phyloP scores from a whole-genome alignment of 139 green algal species.

The Ettlia oleoabundans region DNA sequence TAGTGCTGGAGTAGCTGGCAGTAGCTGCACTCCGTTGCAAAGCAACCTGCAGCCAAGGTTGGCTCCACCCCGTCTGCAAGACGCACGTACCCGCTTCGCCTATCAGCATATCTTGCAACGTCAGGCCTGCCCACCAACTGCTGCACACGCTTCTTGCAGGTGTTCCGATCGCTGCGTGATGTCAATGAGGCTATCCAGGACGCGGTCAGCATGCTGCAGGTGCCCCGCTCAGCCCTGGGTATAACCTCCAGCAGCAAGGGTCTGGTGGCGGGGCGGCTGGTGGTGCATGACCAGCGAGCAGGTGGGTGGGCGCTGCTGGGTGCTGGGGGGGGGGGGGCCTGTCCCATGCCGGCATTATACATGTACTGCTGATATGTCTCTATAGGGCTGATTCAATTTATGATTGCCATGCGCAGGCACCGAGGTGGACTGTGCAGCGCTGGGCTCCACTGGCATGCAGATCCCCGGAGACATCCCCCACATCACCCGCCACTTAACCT shows the following conservation, averaged over 20 bases:
- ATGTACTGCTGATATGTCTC: no score
- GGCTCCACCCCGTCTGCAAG: no score
- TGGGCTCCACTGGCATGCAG: constrained; percentile 6
- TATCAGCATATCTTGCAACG: no score
- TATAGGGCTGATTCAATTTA: no score
- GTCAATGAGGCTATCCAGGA: constrained; percentile 69
- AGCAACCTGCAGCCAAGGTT: no score
- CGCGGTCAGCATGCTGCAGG: constrained; percentile 62
- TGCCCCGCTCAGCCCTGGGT: constrained; percentile 65
- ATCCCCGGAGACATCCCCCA: constrained; percentile 67
- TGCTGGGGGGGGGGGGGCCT: not conserved
- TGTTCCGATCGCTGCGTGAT: constrained; percentile 53
- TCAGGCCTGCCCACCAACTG: no score
- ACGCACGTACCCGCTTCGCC: no score
- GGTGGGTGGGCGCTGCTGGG: not conserved
- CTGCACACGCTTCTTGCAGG: not conserved
- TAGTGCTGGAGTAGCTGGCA: no score
- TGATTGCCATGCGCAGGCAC: not conserved
- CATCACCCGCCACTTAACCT: constrained; percentile 45
- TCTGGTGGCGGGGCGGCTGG: constrained; percentile 65
- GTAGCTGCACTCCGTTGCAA: no score
- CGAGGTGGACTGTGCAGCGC: constrained; percentile 56
- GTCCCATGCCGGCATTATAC: no score
- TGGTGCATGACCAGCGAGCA: constrained; percentile 49
- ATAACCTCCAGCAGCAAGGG: constrained; percentile 70